A percentile compares a stretch with the other conserved stretches of the same genome.
Conservation (phyloP, 257 asterid genomes). For the Solanum piurae region DNA sequence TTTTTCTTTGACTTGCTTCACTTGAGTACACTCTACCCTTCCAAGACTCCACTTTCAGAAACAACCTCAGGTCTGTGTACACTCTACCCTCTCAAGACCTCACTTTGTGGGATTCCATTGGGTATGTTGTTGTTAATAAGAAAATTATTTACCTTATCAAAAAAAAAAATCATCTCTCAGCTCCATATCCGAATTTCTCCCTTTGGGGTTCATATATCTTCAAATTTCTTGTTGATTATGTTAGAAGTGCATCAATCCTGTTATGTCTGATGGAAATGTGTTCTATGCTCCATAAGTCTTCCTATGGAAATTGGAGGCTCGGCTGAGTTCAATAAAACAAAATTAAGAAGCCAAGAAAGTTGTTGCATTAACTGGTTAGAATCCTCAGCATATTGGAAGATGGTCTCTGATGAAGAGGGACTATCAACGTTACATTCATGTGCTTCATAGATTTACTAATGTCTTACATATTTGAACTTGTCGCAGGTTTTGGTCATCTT, state of each 20-base stretch:
- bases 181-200: not conserved
- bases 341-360: not conserved
- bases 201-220: not conserved
- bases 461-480: not conserved
- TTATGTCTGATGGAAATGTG: not conserved
- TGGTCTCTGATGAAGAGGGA: not conserved
- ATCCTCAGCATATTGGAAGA: not conserved
- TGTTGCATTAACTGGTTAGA: not conserved
- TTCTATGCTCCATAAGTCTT: not conserved
- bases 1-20: not conserved
- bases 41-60: not conserved
- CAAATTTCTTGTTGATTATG: not conserved
- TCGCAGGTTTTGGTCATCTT: slow-evolving; percentile 56
- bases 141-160: not conserved
- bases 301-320: not conserved
- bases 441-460: not conserved
- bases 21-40: not conserved
- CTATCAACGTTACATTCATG: not conserved
- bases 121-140: not conserved
- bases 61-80: not conserved
- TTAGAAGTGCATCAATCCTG: not conserved
- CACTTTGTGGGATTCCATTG: not conserved
- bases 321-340: not conserved
- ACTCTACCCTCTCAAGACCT: not conserved
- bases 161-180: not conserved